Conservation (phyloP, 257 asterid genomes). For the Solanum habrochaites region DNA sequence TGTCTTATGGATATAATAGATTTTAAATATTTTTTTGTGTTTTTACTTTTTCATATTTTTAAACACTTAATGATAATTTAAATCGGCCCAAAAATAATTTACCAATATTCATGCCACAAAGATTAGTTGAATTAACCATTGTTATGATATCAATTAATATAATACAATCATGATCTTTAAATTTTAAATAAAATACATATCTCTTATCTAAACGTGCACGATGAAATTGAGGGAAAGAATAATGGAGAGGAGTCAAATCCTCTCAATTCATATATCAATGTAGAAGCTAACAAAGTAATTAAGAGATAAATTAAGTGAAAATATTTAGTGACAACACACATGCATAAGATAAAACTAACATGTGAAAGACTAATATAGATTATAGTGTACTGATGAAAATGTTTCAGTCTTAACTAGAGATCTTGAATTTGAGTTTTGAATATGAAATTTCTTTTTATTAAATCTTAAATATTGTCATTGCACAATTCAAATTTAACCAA, state of each 20-base stretch:
- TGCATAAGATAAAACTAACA: not conserved
- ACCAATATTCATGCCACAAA: not conserved
- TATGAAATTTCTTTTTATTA: no score
- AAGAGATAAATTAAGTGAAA: not conserved
- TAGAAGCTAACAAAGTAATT: not conserved
- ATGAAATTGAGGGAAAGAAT: no score
- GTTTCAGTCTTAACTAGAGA: no score
- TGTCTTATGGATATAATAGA: no score
- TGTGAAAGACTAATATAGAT: no score
- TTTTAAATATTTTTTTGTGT: no score
- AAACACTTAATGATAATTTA: no score
- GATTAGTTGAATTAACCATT: no score
- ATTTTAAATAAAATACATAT: fast-evolving
- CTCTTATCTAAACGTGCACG: no score
- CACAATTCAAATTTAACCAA: no score
- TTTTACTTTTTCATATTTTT: no score
- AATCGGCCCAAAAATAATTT: not conserved
- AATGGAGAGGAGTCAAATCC: not conserved
- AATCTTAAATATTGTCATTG: fast-evolving
- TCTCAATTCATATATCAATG: not conserved
- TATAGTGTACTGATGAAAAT: fast-evolving
- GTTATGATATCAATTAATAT: no score
- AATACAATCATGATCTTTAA: fast-evolving
- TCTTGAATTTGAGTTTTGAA: fast-evolving
- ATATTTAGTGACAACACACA: not conserved